Conservation (phyloP, 495 filamentous ascomycete species). For the Neurospora cerealis region DNA sequence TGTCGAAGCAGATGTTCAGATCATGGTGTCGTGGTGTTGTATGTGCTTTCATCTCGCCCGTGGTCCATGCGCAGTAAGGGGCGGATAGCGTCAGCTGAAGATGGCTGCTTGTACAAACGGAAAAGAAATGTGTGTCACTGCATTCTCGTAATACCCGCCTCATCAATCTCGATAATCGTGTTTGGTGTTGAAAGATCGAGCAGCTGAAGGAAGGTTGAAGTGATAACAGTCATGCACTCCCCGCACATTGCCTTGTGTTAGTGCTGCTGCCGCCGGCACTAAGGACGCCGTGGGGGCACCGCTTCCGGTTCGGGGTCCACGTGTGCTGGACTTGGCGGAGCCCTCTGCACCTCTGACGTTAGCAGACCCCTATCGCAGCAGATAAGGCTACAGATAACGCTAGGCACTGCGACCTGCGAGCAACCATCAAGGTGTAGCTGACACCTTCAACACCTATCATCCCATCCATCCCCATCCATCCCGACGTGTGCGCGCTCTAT, state of each 20-base stretch:
- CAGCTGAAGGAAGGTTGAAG: background rate
- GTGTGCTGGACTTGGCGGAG: background rate
- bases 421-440: background rate
- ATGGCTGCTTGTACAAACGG: background rate
- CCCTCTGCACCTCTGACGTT: background rate
- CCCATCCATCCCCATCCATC: background rate
- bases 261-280: background rate
- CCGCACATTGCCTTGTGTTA: background rate
- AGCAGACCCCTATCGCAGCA: background rate
- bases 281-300: background rate
- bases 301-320: background rate
- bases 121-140: background rate
- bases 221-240: background rate
- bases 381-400: background rate
- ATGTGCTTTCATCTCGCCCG: background rate
- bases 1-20: background rate
- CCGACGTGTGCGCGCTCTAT: background rate
- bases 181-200: background rate
- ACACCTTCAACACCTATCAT: background rate
- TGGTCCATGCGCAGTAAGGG: background rate
- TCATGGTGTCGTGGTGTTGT: background rate
- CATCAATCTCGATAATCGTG: background rate
- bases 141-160: background rate
- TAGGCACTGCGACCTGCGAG: background rate
- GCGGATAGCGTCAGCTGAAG: background rate